These are phyloP conservation scores for Phyllosticta citribraziliensis DNA, from an alignment of 2,329 filamentous ascomycete genomes.

Conservation along the genomic window DNA sequence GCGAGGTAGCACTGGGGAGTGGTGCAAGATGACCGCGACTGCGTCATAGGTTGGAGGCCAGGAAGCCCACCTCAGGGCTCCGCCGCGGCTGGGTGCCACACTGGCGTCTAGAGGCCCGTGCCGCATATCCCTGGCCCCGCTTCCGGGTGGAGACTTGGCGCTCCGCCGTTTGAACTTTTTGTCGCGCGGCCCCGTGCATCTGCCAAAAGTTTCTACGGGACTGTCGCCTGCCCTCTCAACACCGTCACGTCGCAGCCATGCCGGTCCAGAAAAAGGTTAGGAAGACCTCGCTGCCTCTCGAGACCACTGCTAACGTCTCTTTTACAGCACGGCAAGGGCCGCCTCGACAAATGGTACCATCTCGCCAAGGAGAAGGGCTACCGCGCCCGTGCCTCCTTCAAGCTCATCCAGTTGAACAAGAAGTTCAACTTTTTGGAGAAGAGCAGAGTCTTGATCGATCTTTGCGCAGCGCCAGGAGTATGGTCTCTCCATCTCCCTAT, in stretches of 20 bases:
- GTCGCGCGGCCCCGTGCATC: background rate
- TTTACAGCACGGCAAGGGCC: constrained; percentile 76
- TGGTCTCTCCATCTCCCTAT: background rate
- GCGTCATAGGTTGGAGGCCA: background rate
- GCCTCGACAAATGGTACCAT: constrained; percentile 98
- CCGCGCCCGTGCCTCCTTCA: constrained; percentile 90
- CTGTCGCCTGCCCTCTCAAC: constrained; percentile 5
- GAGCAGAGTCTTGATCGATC: constrained; percentile 91
- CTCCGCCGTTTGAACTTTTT: constrained; percentile 4
- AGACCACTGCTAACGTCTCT: constrained; percentile 19
- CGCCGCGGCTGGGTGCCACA: background rate
- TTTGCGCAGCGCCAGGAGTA: constrained; percentile 91
- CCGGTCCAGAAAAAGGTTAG: constrained; percentile 83
- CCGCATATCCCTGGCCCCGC: background rate
- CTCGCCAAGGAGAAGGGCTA: constrained; percentile 98
- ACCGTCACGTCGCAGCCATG: constrained; percentile 44
- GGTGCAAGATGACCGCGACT: background rate
- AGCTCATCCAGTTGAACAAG: constrained; percentile 96
- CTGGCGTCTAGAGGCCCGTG: background rate
- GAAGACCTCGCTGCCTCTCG: constrained; percentile 8
- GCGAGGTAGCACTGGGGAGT: constrained; percentile 7
- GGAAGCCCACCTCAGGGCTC: background rate
- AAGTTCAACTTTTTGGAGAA: constrained; percentile 98
- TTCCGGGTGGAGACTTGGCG: background rate
- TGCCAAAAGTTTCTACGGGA: background rate